Base-by-base conservation (phyloP, 2,329 filamentous ascomycete genomes). In the Colletotrichum karsti region DNA sequence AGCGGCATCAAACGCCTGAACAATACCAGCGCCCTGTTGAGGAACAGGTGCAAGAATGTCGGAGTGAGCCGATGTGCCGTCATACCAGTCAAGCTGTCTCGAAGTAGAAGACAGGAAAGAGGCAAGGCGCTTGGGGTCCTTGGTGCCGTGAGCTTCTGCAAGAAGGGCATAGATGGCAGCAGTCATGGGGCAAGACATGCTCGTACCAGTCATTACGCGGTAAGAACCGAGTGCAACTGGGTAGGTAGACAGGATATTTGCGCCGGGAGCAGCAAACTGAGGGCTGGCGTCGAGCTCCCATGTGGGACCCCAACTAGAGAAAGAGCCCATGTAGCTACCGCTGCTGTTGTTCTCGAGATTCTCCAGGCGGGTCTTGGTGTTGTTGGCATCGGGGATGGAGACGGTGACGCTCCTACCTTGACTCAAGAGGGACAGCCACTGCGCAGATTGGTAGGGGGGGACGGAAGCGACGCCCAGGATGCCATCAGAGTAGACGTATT, bases 1-100 rank as follows among this genome's bases (percentile, higher is more conserved):
- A 5, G 88, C 86, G 3, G 88, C 87, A 67, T 90, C 85, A 69
- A 85, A 85, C 3, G 87, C 88, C 70, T 90, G 87, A 50, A 91
- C 78, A 7, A 91, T 78, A 42, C 89, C 89, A 22, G 79, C 85
- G 10, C 89, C 89, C 72, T 90, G 87, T 73, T 92, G 89, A 3
- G 85, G 77, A 9, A 89, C 85, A 0, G 89, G 87, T 0, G 87
- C 85, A 0, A 87, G 77, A 26, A 80, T 74, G 2, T 77, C 69
- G 30, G 75, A 78, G 13, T 72, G 50, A 3, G 81, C 79, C 1
- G 66, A 63, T 0, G 63, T 72, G 3, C 80, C 81, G 28, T 83
- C 79, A 66, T 86, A 85, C 79, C 84, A 87, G 3, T 81, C 69
- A 57, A 82, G 79, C 0, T 85, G 83, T 35, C 82, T 84, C 13